These are phyloP conservation scores for Filosporella fistucella DNA, from an alignment of 495 filamentous ascomycete genomes.

Conservation along the genomic window DNA sequence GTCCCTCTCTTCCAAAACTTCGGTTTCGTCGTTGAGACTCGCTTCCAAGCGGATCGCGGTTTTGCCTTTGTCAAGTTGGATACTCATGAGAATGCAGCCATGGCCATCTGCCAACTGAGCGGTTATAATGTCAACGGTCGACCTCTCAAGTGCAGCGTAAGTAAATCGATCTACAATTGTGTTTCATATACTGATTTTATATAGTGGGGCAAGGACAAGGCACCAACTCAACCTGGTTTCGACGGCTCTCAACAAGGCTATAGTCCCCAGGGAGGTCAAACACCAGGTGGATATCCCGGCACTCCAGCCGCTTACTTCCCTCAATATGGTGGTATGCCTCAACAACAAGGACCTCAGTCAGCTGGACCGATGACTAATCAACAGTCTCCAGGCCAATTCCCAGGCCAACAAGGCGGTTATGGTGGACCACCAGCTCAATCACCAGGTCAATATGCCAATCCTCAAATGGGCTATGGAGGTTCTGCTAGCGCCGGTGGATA, in stretches of 20 bases:
- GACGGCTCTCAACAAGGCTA: constrained; percentile 75
- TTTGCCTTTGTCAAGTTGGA: constrained; percentile 99
- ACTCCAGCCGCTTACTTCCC: constrained; percentile 86
- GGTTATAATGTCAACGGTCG: constrained; percentile 97
- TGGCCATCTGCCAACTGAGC: constrained; percentile 96
- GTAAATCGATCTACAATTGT: constrained; percentile 32
- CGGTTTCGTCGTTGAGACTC: constrained; percentile 93
- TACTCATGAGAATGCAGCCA: constrained; percentile 94
- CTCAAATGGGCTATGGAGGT: constrained; percentile 45
- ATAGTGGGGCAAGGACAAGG: constrained; percentile 99
- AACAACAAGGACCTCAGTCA: constrained; percentile 56
- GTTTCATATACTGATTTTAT: constrained; percentile 13
- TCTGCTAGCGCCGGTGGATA: constrained; percentile 69
- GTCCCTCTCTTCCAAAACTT: constrained; percentile 98
- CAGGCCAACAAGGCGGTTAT: constrained; percentile 60
- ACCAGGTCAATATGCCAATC: constrained; percentile 27
- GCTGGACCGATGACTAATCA: constrained; percentile 34
- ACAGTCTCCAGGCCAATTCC: constrained; percentile 56
- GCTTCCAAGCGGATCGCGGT: constrained; percentile 95
- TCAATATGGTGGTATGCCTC: constrained; percentile 79
- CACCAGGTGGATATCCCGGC: constrained; percentile 55
- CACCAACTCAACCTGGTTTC: constrained; percentile 77
- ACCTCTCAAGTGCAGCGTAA: constrained; percentile 96
- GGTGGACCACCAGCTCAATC: constrained; percentile 55
- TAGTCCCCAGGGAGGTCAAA: constrained; percentile 56